Evolutionary conservation across 2,329 filamentous ascomycete genomes (phyloP), one percentile per base, ranked within the genome.

Genomic region (Fusarium sulawesiense): DNA sequence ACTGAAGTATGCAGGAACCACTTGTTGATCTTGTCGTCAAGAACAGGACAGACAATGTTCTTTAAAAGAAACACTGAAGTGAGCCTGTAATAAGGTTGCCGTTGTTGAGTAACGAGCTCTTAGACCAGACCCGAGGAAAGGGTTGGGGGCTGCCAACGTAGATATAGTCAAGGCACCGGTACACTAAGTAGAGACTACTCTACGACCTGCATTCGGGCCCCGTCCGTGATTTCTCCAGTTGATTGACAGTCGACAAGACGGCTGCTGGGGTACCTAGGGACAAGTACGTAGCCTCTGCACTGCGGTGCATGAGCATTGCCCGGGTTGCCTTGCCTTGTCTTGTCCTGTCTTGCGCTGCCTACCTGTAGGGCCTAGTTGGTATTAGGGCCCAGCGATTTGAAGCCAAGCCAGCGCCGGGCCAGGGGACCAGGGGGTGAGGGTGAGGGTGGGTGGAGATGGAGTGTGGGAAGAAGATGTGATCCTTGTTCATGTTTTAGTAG

Each of bases 161-260:
- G 62, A 73, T 75, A 75, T 75, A 75, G 73, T 70, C 71, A 73
- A 75, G 70, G 73, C 71, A 71, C 66, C 65, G 66, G 62, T 69
- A 51, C 21, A 51, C 30, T 50, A 50, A 50, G 20, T 21, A 50
- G 48, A 34, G 30, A 37, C 49, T 34, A 51, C 49, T 51, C 49
- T 51, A 54, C 64, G 34, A 70, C 61, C 72, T 75, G 72, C 73
- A 75, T 73, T 68, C 63, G 73, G 71, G 64, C 49, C 70, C 70
- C 69, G 65, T 74, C 70, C 49, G 65, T 50, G 63, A 74, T 72
- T 60, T 73, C 56, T 65, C 68, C 54, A 71, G 63, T 68, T 56
- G 59, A 68, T 50, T 63, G 63, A 66, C 63, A 53, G 42, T 73
- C 54, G 65, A 74, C 58, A 64, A 55, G 54, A 70, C 34, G 66